phyloP scores from a whole-genome alignment of 192 early-diverging fungal species.

The Rhizophagus clarus region DNA sequence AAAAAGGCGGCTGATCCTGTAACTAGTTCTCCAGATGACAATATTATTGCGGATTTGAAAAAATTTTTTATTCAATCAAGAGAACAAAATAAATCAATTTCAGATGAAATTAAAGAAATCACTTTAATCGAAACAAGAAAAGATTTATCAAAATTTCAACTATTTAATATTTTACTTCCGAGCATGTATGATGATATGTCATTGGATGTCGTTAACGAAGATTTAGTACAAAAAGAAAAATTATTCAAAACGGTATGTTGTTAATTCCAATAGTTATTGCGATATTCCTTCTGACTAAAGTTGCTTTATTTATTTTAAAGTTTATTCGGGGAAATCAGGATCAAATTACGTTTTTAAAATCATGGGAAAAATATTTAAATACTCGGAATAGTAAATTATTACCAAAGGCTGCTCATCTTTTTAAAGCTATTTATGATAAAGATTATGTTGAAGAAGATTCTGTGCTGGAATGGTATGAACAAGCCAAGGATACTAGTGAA shows the following conservation, averaged over 20 bases:
- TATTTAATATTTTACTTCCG: constrained; percentile 67
- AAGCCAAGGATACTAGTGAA: constrained; percentile 49
- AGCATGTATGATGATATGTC: constrained; percentile 61
- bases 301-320: constrained; percentile 36
- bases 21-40: constrained; percentile 38
- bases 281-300: not conserved
- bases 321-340: constrained; percentile 62
- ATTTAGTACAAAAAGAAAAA: constrained; percentile 43
- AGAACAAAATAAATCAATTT: constrained; percentile 42
- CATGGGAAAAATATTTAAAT: constrained; percentile 62
- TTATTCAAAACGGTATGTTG: constrained; percentile 46
- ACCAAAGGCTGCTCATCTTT: constrained; percentile 59
- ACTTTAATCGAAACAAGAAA: constrained; percentile 85
- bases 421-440: constrained; percentile 70
- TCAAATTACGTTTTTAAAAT: constrained; percentile 56
- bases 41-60: constrained; percentile 57
- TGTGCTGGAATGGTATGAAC: constrained; percentile 67
- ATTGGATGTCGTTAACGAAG: constrained; percentile 38
- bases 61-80: constrained; percentile 44
- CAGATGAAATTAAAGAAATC: constrained; percentile 75
- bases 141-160: constrained; percentile 76
- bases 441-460: constrained; percentile 84
- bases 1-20: constrained; percentile 21
- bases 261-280: not conserved
- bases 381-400: constrained; percentile 49